Base-by-base conservation (phyloP, 1,284 basidiomycete species). In the Ceratobasidium sp. region DNA sequence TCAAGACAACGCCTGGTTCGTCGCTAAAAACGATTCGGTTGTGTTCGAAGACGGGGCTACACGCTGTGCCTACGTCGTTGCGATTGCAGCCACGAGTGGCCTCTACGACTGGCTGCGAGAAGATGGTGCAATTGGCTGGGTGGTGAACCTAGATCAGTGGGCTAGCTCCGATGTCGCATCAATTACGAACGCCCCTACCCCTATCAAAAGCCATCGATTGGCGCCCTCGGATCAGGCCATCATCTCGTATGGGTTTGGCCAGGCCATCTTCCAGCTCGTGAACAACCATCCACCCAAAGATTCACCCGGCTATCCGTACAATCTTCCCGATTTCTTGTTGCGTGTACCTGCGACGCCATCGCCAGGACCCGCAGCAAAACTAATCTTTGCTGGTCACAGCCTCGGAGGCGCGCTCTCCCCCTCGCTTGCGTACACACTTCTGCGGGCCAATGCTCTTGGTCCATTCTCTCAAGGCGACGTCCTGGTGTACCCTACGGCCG, bases 341-440 rank as follows among this genome's bases (percentile, higher is more conserved):
- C 59, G 16, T 41, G 16, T 61, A 5, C 19, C 58, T 41, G 9
- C 16, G 19, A n/a, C 34, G 7, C 22, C 53, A 1, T 43, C 34
- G 9, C 41, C 34, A 19, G 39, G 5, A n/a, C 64, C 41, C 16
- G 63, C 41, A 1, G 4, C 62, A 19, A 75, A 31, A 41, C 48
- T 75, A 16, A 56, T 75, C 11, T 46, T 75, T 14, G 72, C 74
- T 1, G 74, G 74, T 1, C 74, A 75, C 27, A 63, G 74, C 46
- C 66, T 69, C 1, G 74, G 74, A 14, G 74, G 74, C 16, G 66
- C 74, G 31, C 58, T 75, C 2, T 31, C 74, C 1, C 74, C 74
- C 9, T 43, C 59, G 0, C 74, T 75, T 9, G 74, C 74, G 43
- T 39, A 51, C 13, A 41, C 11, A n/a, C 31, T 68, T n/a, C 9